Percentiles rank a stretch among this genome's conserved stretches.
Conservation (phyloP, 305 asterid genomes). For the Fraxinus platypoda region DNA sequence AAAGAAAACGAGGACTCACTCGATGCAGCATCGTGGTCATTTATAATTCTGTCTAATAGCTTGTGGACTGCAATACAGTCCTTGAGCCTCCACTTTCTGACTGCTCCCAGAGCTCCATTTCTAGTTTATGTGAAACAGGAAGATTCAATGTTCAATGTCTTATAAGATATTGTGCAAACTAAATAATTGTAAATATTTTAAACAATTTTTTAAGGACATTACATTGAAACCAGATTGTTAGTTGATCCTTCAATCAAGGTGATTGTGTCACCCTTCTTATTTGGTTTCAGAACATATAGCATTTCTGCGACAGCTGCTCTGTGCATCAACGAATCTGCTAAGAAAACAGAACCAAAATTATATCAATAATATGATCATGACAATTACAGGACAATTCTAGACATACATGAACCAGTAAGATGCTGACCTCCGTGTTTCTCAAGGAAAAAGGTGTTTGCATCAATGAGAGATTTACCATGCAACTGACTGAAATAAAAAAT, state of each 20-base stretch:
- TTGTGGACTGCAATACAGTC: constrained; percentile 76
- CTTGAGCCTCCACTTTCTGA: constrained; percentile 54
- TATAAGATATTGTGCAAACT: constrained; percentile 15
- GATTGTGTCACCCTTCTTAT: constrained; percentile 68
- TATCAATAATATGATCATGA: constrained; percentile 12
- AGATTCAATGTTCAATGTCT: constrained; percentile 17
- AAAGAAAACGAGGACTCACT: constrained; percentile 38
- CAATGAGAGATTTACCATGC: constrained; percentile 73
- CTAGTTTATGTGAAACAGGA: constrained; percentile 36
- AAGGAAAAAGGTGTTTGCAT: constrained; percentile 72
- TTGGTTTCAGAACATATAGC: constrained; percentile 75
- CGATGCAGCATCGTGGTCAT: constrained; percentile 71
- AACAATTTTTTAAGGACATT: constrained; percentile 27
- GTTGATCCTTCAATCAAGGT: constrained; percentile 77
- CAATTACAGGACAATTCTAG: constrained; percentile 8
- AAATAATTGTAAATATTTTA: background rate
- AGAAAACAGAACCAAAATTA: constrained; percentile 18
- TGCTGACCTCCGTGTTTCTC: constrained; percentile 75
- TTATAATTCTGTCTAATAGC: constrained; percentile 51
- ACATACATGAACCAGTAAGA: constrained; percentile 17
- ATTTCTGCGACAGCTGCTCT: constrained; percentile 95
- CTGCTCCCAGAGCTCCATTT: constrained; percentile 48
- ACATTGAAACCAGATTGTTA: constrained; percentile 51
- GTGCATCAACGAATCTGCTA: constrained; percentile 74
- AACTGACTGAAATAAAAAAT: constrained; percentile 56